phyloP scores from a whole-genome alignment of 2,329 filamentous ascomycete genomes.

The Fusarium sterilihyphosum region DNA sequence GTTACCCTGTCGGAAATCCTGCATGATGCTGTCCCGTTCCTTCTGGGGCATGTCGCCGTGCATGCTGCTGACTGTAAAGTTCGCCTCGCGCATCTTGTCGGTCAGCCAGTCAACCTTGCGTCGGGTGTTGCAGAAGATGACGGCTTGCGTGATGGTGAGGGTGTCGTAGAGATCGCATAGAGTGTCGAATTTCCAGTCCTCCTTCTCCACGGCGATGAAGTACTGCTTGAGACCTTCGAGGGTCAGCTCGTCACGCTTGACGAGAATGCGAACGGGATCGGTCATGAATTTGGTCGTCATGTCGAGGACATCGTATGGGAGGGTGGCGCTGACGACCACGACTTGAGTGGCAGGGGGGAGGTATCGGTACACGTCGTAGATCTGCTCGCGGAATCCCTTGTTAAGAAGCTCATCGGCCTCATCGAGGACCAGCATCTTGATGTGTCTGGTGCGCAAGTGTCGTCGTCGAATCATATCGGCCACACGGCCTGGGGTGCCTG shows the following conservation, averaged over 20 bases:
- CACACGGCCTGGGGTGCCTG: conserved; percentile 95
- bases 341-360: conserved; percentile 96
- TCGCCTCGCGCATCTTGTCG: conserved; percentile 98
- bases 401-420: conserved; percentile 77
- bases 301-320: conserved; percentile 97
- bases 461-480: conserved; percentile 71
- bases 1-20: conserved; percentile 97
- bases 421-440: conserved; percentile 72
- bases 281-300: conserved; percentile 99
- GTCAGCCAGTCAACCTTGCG: conserved; percentile 99
- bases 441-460: conserved; percentile 66
- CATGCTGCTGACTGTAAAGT: conserved; percentile 99
- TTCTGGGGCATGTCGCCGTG: conserved; percentile 99
- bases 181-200: conserved; percentile 99
- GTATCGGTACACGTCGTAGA: conserved; percentile 98
- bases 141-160: conserved; percentile 96
- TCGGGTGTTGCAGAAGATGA: conserved; percentile 99
- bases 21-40: conserved; percentile 98
- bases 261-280: conserved; percentile 92
- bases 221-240: conserved; percentile 98
- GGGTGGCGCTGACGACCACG: conserved; percentile 95
- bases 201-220: conserved; percentile 99
- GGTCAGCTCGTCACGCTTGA: conserved; percentile 98
- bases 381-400: conserved; percentile 96
- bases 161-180: conserved; percentile 99